Base-by-base conservation (phyloP, 768 basidiomycete species). In the Suillus cothurnatus region DNA sequence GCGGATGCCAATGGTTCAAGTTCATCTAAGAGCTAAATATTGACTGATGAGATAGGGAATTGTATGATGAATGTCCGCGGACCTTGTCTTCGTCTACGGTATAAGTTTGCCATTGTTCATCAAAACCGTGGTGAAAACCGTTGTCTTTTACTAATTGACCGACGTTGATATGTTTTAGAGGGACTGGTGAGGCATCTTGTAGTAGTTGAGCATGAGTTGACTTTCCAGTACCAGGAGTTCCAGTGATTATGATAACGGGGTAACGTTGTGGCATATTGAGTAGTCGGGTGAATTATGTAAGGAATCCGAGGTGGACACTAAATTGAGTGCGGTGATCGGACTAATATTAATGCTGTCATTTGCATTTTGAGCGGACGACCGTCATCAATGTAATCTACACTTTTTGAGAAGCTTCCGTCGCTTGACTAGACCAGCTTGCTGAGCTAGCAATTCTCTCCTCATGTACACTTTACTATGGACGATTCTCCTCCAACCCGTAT, bases 11-110 rank as follows among this genome's bases (percentile, higher is more conserved):
- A 71, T 0, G 88, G 85, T 75, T 97, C 95, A 31, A 98, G 82
- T 74, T 94, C 91, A 72, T 98, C 95, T 26, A 98, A 78, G 32
- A 97, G 80, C 95, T 97, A 28, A 28, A 41, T 38, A 41, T 41
- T 3, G 31, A 62, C 23, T 60, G 41, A 19, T 59, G 6, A 41
- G 39, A 31, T 59, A 19, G 19, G 39, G 19, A n/a, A 15, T 36
- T 28, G 11, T 11, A 31, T 31, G 52, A 26, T 26, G 5, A 12
- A 12, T 11, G 4, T 32, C 59, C 28, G 72, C 86, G 61, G 67
- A 95, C 95, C 85, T 94, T 93, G 81, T 99, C 97, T 76, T 99
- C 97, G 72, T 99, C 94, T 11, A 97, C 92, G 2, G 88, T 91
- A 76, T 93, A 97, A 59, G 87, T 90, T 72, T 96, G 89, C 97